Conservation (phyloP, 2,329 filamentous ascomycete species). For the Alternaria consortialis region DNA sequence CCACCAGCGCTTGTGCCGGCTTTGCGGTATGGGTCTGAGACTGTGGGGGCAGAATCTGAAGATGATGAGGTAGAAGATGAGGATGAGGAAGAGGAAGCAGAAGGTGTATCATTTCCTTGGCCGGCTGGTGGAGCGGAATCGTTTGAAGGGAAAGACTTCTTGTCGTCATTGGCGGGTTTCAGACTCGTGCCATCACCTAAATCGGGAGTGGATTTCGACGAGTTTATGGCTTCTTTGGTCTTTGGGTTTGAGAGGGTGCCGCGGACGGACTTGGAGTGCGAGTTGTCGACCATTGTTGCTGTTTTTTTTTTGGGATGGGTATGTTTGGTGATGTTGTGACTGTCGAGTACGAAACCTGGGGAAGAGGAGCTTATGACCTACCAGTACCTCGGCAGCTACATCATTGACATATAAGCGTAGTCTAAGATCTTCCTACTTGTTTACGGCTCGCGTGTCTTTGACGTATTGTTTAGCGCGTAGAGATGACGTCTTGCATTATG, state of each 20-base stretch:
- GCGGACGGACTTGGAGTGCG: slow-evolving; percentile 40
- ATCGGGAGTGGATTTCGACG: slow-evolving; percentile 20
- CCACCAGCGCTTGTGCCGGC: slow-evolving; percentile 4
- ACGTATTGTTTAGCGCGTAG: slow-evolving; percentile 24
- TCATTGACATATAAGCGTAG: slow-evolving; percentile 16
- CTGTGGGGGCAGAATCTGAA: slow-evolving; percentile 19
- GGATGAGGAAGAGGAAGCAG: background rate
- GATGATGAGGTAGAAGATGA: background rate
- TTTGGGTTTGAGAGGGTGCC: slow-evolving; percentile 44
- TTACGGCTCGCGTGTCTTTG: slow-evolving; percentile 19
- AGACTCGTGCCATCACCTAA: slow-evolving; percentile 41
- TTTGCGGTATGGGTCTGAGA: slow-evolving; percentile 17
- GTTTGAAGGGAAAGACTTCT: slow-evolving; percentile 21
- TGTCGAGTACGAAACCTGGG: background rate
- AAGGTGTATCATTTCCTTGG: slow-evolving; percentile 9
- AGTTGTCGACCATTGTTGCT: slow-evolving; percentile 9
- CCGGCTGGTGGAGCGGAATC: slow-evolving; percentile 21
- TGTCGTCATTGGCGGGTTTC: slow-evolving; percentile 26
- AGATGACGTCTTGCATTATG: slow-evolving; percentile 37
- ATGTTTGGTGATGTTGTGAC: background rate
- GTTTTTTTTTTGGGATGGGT: slow-evolving; percentile 20
- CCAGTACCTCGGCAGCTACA: slow-evolving; percentile 11
- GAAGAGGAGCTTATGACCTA: background rate
- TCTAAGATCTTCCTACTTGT: slow-evolving; percentile 4
- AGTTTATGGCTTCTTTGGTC: slow-evolving; percentile 32